Evolutionary conservation across 352 stramenopile species (phyloP), one percentile per base, ranked within the genome.

Genomic region (Phytophthora macrochlamydospora): DNA sequence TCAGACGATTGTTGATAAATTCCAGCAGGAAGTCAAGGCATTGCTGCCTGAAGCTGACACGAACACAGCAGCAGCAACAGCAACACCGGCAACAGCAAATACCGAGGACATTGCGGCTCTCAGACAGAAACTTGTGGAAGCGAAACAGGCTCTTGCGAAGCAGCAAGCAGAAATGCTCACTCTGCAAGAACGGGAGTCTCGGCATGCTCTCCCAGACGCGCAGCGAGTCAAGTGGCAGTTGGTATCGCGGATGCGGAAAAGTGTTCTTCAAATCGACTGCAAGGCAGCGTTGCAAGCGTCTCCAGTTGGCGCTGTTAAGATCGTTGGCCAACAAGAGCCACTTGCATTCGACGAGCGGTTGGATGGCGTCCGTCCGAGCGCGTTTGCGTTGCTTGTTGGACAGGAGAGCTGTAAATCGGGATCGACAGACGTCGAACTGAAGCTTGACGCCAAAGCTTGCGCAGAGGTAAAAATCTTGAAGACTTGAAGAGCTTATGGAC

Each of bases 221-320:
- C 78, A 89, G 46, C 76, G 84, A 6, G 67, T 93, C 38, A 91
- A 87, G 60, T 79, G 71, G 68, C 81, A 91, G 44, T 57, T 91
- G 38, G 74, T 91, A 32, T 76, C 70, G 29, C 62, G 78, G 32
- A 82, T 93, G 63, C 78, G 86, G 53, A 85, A 86, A 50, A 84
- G 74, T 33, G 85, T 93, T 60, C 70, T 87, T 13, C 59, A 89
- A 35, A 53, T 93, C 37, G 82, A 89, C 51, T 71, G 87, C 14
- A 87, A 87, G 62, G 56, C 75, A 2, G 60, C 78, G 14, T 63
- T 49, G 1, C 64, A 69, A 42, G 24, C 59, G 38, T 31, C 50
- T 24, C 40, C 65, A 1, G 56, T 42, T 8, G 40, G 53, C 2
- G 48, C 28, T 7, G 61, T 71, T 18, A 75, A 74, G 40, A 75